phyloP scores from a whole-genome alignment of 2,329 filamentous ascomycete genomes.

The Colletotrichum magnum region DNA sequence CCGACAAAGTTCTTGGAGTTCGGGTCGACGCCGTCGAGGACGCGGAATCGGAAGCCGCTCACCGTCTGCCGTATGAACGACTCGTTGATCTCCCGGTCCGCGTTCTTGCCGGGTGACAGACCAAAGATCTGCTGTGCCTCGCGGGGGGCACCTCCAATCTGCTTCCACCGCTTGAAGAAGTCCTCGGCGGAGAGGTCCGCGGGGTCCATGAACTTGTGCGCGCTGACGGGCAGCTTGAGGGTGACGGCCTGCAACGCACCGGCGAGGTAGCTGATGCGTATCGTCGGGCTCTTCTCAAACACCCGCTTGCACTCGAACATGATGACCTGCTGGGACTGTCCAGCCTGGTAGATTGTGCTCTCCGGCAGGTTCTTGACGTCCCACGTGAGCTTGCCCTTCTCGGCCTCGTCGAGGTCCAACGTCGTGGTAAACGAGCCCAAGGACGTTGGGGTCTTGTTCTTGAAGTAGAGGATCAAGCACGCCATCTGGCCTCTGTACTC shows the following conservation, averaged over 20 bases:
- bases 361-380: constrained; percentile 93
- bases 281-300: constrained; percentile 88
- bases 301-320: constrained; percentile 91
- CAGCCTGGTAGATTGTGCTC: constrained; percentile 79
- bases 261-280: constrained; percentile 93
- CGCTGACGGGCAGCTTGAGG: constrained; percentile 86
- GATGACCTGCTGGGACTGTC: constrained; percentile 91
- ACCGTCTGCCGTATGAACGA: constrained; percentile 80
- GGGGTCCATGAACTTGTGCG: constrained; percentile 97
- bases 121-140: constrained; percentile 92
- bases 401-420: constrained; percentile 81
- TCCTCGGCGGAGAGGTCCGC: constrained; percentile 90
- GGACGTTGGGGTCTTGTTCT: constrained; percentile 88
- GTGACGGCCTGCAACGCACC: constrained; percentile 94
- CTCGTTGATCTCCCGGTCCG: constrained; percentile 76
- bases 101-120: constrained; percentile 67
- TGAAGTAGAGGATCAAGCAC: constrained; percentile 95
- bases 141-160: constrained; percentile 89
- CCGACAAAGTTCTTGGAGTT: constrained; percentile 96
- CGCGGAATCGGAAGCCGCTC: constrained; percentile 89
- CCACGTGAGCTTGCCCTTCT: constrained; percentile 79
- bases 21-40: constrained; percentile 88
- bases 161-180: constrained; percentile 99
- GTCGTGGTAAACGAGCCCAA: constrained; percentile 96
- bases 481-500: constrained; percentile 97